Conservation (phyloP, 2,329 filamentous ascomycete genomes). For the Sporothrix dimorphospora region DNA sequence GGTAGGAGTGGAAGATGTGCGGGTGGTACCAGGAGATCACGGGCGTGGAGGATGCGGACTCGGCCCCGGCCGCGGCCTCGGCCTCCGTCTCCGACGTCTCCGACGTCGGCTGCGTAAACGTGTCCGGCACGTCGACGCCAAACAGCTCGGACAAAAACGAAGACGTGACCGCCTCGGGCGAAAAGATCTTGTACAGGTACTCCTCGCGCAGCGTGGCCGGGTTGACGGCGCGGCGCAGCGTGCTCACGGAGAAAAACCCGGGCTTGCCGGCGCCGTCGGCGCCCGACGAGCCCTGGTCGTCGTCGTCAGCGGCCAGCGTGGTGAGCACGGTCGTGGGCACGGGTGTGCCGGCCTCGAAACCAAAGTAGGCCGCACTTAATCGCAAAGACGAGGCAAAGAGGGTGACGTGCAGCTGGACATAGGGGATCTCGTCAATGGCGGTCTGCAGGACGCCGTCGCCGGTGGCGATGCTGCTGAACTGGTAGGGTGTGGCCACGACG, state of each 20-base stretch:
- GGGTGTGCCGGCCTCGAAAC: conserved; percentile 56
- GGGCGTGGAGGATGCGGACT: conserved; percentile 30
- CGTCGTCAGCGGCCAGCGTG: conserved; percentile 68
- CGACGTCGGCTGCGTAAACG: conserved; percentile 40
- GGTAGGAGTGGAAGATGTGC: conserved; percentile 82
- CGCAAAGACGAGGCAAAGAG: conserved; percentile 77
- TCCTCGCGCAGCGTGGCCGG: conserved; percentile 58
- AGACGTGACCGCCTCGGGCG: conserved; percentile 55
- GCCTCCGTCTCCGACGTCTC: no score
- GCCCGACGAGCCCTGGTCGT: conserved; percentile 47
- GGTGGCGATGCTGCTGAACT: conserved; percentile 71
- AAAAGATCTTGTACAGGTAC: conserved; percentile 69
- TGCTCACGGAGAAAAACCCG: conserved; percentile 85
- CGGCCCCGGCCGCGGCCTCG: no score
- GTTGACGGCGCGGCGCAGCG: conserved; percentile 66
- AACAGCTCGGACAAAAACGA: conserved; percentile 58
- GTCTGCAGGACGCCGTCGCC: conserved; percentile 69
- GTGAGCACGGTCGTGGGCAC: conserved; percentile 81
- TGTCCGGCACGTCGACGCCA: conserved; percentile 51
- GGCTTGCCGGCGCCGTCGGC: conserved; percentile 68
- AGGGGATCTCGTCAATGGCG: conserved; percentile 77
- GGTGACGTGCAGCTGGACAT: conserved; percentile 85
- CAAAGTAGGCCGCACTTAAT: conserved; percentile 76
- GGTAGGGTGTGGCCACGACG: conserved; percentile 80
- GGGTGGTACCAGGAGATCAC: conserved; percentile 76